phyloP scores from a whole-genome alignment of 2,329 filamentous ascomycete species.

The Madurella mycetomatis region DNA sequence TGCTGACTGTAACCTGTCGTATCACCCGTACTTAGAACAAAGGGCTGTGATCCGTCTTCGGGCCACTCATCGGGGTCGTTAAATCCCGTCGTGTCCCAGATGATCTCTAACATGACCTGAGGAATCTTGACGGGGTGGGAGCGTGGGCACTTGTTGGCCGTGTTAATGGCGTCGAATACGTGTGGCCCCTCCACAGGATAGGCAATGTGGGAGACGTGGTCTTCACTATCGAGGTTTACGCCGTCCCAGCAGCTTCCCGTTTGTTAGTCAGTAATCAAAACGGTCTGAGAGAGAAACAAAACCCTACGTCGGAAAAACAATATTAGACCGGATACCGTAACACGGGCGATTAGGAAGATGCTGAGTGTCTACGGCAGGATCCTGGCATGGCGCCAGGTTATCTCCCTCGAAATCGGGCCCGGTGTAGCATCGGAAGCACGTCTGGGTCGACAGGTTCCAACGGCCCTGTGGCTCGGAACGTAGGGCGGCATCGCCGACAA shows the following conservation, averaged over 20 bases:
- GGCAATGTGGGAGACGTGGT: slow-evolving; percentile 39
- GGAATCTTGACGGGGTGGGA: slow-evolving; percentile 38
- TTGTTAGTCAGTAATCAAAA: slow-evolving; percentile 28
- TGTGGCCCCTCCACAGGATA: slow-evolving; percentile 38
- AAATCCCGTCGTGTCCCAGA: slow-evolving; percentile 38
- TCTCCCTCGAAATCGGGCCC: slow-evolving; percentile 41
- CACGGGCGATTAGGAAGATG: slow-evolving; percentile 35
- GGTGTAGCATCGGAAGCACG: slow-evolving; percentile 40
- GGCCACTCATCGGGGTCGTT: slow-evolving; percentile 34
- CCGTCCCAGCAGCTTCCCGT: slow-evolving; percentile 43
- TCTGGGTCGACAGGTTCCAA: slow-evolving; percentile 29
- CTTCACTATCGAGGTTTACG: slow-evolving; percentile 41
- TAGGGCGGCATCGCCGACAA: slow-evolving; percentile 37
- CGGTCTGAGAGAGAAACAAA: slow-evolving; percentile 36
- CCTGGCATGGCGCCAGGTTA: slow-evolving; percentile 33
- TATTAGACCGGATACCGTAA: slow-evolving; percentile 41
- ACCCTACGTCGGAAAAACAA: slow-evolving; percentile 47
- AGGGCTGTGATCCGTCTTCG: slow-evolving; percentile 34
- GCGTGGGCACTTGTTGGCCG: slow-evolving; percentile 34
- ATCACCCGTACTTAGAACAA: slow-evolving; percentile 32
- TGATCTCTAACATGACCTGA: slow-evolving; percentile 43
- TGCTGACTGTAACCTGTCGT: slow-evolving; percentile 37
- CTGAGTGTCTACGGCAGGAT: slow-evolving; percentile 32
- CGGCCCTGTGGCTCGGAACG: slow-evolving; percentile 27
- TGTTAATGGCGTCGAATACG: slow-evolving; percentile 29